A percentile compares a stretch with the other conserved stretches of the same genome.
These are phyloP conservation scores for Collybiopsis luxurians DNA, from an alignment of 768 basidiomycete genomes.

Conservation along the genomic window DNA sequence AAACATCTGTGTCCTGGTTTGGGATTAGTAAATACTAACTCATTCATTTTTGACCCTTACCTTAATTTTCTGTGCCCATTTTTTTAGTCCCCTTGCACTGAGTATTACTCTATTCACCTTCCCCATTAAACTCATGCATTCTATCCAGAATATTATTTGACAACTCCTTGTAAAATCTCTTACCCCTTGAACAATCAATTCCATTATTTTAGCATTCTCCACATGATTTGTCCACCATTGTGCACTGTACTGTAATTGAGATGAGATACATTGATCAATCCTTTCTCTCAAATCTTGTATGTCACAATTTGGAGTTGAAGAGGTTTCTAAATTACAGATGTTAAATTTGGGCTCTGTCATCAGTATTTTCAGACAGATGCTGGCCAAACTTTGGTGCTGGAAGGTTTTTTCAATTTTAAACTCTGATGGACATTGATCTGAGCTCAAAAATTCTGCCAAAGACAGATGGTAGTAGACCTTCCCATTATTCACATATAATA, in stretches of 20 bases:
- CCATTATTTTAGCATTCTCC: background rate
- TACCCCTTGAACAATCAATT: background rate
- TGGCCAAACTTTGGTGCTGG: background rate
- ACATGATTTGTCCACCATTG: background rate
- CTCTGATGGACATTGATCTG: background rate
- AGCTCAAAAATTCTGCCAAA: background rate
- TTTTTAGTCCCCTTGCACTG: too few relatives aligned
- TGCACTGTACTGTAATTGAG: background rate
- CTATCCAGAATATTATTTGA: background rate
- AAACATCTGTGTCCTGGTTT: too few relatives aligned
- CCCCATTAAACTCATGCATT: background rate
- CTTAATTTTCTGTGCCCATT: too few relatives aligned
- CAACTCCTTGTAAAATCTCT: background rate
- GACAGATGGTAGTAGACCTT: background rate
- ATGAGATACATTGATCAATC: background rate
- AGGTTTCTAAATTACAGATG: background rate
- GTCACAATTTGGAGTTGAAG: background rate
- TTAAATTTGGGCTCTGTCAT: background rate
- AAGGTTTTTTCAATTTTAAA: background rate
- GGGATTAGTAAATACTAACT: too few relatives aligned
- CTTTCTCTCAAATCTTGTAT: background rate
- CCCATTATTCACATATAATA: background rate
- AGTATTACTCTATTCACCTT: background rate
- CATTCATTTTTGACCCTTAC: too few relatives aligned
- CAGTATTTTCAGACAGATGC: background rate